Evolutionary conservation across 345 rosid species (phyloP).

Genomic region (Citropsis articulata): DNA sequence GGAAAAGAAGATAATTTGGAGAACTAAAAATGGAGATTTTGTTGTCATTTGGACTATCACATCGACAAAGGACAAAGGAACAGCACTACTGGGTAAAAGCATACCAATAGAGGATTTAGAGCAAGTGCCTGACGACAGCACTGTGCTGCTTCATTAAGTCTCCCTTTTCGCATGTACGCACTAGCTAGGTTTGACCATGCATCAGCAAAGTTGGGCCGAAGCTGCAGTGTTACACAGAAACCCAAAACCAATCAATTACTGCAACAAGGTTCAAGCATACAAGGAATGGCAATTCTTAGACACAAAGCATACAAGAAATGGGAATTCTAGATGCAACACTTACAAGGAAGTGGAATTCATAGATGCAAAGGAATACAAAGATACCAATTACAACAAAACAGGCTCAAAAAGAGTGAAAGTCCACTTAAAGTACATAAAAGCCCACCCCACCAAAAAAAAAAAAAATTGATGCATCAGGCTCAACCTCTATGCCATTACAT

Average conservation of each 20-base stretch:
- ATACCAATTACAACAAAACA: background rate
- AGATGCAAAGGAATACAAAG: background rate
- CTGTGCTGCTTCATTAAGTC: slow-evolving; percentile 88
- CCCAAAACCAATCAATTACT: background rate
- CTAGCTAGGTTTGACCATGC: slow-evolving; percentile 99
- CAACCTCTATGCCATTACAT: background rate
- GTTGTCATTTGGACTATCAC: background rate
- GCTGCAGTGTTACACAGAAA: slow-evolving; percentile 43
- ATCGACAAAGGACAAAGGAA: background rate
- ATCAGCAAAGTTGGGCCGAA: slow-evolving; percentile 94
- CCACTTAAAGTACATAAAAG: background rate
- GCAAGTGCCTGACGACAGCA: slow-evolving; percentile 96
- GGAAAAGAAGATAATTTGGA: background rate
- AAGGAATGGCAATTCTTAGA: background rate
- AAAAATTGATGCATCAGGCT: background rate
- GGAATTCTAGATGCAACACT: too few species aligned
- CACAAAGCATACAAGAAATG: background rate
- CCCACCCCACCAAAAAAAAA: background rate
- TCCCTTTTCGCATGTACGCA: slow-evolving; percentile 96
- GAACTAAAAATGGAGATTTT: background rate
- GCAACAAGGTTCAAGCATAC: background rate
- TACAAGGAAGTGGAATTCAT: background rate
- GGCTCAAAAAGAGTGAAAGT: background rate
- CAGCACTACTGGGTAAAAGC: background rate
- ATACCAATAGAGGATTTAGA: slow-evolving; percentile 88